These are phyloP conservation scores for Moringa oleifera DNA, from an alignment of 345 rosid genomes.

Conservation along the genomic window DNA sequence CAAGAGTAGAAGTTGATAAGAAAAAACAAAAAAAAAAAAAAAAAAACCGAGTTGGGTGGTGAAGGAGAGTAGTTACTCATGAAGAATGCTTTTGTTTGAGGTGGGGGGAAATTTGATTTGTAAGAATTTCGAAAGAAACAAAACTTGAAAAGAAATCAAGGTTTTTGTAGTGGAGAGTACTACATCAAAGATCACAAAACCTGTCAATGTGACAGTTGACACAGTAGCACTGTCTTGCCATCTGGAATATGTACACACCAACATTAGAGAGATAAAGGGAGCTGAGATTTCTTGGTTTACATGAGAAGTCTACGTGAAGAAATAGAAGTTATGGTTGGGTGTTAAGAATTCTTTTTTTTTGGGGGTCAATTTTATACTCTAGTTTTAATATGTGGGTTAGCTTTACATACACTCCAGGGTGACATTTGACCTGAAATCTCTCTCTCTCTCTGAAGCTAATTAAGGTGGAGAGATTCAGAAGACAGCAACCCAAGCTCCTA, in stretches of 20 bases:
- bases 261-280: not conserved
- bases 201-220: not conserved
- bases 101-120: too few species aligned
- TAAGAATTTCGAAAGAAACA: too few species aligned
- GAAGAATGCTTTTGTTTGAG: too few species aligned
- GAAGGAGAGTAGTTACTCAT: too few species aligned
- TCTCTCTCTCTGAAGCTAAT: constrained; percentile 24
- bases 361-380: not conserved
- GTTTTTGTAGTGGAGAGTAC: too few species aligned
- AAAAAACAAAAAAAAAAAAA: too few species aligned
- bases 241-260: not conserved
- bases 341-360: constrained; percentile 14
- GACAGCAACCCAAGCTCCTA: constrained; percentile 14
- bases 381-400: constrained; percentile 15
- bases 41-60: too few species aligned
- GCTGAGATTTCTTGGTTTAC: too few species aligned
- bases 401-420: constrained; percentile 65
- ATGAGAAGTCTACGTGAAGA: constrained; percentile 44
- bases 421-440: constrained; percentile 53
- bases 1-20: too few species aligned
- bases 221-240: too few species aligned
- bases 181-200: too few species aligned
- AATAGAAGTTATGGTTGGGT: constrained; percentile 30
- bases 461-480: constrained; percentile 26
- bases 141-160: too few species aligned